phyloP scores from a whole-genome alignment of 345 rosid species.

The Hevea brasiliensis region DNA sequence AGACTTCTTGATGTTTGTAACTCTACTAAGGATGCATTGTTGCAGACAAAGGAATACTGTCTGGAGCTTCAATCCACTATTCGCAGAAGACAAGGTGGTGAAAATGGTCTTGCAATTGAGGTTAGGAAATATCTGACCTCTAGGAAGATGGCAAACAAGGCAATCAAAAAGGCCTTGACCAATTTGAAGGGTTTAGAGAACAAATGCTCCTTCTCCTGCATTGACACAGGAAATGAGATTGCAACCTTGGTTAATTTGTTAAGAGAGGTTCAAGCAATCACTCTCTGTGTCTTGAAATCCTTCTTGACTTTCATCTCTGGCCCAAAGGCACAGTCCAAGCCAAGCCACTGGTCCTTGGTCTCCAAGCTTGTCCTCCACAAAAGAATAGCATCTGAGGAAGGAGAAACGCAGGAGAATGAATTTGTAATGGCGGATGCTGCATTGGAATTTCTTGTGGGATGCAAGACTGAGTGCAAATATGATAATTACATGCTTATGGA shows the following conservation, averaged over 20 bases:
- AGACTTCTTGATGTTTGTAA: slow-evolving; percentile 18
- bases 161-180: slow-evolving; percentile 17
- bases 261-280: slow-evolving; percentile 20
- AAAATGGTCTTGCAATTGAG: neutral
- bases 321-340: neutral
- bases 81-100: slow-evolving; percentile 14
- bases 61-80: slow-evolving; percentile 8
- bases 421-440: slow-evolving; percentile 23
- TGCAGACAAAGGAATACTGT: slow-evolving; percentile 6
- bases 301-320: slow-evolving; percentile 12
- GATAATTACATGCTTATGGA: neutral
- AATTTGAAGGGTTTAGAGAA: slow-evolving; percentile 10
- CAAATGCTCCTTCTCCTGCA: neutral
- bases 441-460: slow-evolving; percentile 12
- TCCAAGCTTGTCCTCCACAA: slow-evolving; percentile 20
- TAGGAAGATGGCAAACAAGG: slow-evolving; percentile 23
- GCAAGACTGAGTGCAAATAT: neutral
- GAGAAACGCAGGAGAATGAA: slow-evolving; percentile 7
- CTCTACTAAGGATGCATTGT: slow-evolving; percentile 17
- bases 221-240: neutral
- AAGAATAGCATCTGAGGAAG: neutral
- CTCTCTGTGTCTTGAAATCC: slow-evolving; percentile 16
- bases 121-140: slow-evolving; percentile 13
- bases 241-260: neutral
- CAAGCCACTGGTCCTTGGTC: slow-evolving; percentile 15